Conservation (phyloP, 805 yeast species). For the Wickerhamomyces strasburgensis region DNA sequence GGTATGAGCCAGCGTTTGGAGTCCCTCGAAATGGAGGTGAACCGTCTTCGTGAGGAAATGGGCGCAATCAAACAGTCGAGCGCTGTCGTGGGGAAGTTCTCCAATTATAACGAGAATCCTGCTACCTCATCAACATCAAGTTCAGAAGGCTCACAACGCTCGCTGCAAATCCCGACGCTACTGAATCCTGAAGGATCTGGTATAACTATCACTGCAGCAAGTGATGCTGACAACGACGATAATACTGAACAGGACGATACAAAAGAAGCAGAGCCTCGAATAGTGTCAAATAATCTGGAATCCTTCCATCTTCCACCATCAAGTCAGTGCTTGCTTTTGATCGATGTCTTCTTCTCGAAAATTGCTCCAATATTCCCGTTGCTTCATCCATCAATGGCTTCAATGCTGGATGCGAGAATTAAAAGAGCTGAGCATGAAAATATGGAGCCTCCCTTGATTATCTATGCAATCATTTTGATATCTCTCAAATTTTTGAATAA, state of each 20-base stretch:
- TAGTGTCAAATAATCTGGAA: slow-evolving; percentile 1
- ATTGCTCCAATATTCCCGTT: slow-evolving; percentile 21
- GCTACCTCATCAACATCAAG: slow-evolving; percentile 4
- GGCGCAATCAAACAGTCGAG: slow-evolving; percentile 1
- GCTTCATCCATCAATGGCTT: slow-evolving; percentile 17
- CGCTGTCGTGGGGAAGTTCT: too few relatives aligned
- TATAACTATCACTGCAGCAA: background rate
- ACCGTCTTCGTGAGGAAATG: slow-evolving; percentile 7
- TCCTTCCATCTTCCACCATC: slow-evolving; percentile 11
- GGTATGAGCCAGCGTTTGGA: slow-evolving; percentile 19
- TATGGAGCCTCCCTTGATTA: slow-evolving; percentile 16
- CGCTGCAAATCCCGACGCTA: slow-evolving; percentile 17
- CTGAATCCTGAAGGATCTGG: slow-evolving; percentile 11
- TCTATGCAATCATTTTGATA: slow-evolving; percentile 17
- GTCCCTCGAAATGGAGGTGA: slow-evolving; percentile 14
- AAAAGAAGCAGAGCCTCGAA: too few relatives aligned
- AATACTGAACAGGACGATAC: background rate
- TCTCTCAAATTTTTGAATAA: slow-evolving; percentile 18
- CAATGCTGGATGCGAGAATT: slow-evolving; percentile 9
- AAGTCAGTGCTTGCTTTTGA: slow-evolving; percentile 10
- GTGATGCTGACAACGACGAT: background rate
- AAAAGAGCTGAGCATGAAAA: slow-evolving; percentile 2
- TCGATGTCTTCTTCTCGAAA: slow-evolving; percentile 18
- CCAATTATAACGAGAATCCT: background rate
- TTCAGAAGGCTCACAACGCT: slow-evolving; percentile 2